phyloP scores from a whole-genome alignment of 495 filamentous ascomycete genomes.

The Melanomma pulvis-pyrius region DNA sequence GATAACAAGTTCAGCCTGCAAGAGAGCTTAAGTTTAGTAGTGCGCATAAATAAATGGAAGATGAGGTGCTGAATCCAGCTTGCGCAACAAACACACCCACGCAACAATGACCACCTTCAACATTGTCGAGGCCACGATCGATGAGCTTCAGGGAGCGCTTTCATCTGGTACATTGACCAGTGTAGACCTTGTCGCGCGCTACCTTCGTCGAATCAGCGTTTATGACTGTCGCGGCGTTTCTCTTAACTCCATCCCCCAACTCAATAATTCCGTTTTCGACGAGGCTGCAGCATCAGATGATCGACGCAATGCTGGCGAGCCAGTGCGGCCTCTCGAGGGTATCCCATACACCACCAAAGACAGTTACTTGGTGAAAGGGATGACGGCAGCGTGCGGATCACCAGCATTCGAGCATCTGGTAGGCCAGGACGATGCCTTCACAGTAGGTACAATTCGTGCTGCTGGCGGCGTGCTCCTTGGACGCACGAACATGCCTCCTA shows the following conservation, averaged over 20 bases:
- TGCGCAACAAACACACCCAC: neutral
- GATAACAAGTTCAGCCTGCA: no score
- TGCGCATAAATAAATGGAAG: no score
- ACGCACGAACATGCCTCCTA: conserved; percentile 46
- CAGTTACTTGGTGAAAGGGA: conserved; percentile 42
- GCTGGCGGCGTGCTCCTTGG: conserved; percentile 45
- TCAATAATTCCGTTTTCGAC: conserved; percentile 44
- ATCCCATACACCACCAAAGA: conserved; percentile 48
- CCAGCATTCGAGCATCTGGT: conserved; percentile 41
- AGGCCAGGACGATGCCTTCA: conserved; percentile 40
- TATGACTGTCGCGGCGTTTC: conserved; percentile 36
- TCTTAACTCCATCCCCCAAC: conserved; percentile 43
- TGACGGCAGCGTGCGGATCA: conserved; percentile 45
- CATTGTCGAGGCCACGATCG: conserved; percentile 40
- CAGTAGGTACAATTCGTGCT: conserved; percentile 36
- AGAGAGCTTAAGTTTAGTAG: no score
- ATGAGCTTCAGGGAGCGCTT: conserved; percentile 35
- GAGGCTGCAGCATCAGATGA: conserved; percentile 44
- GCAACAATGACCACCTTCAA: conserved; percentile 11
- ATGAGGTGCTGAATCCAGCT: no score
- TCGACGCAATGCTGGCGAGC: conserved; percentile 30
- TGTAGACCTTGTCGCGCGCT: conserved; percentile 36
- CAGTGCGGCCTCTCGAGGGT: conserved; percentile 36
- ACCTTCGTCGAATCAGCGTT: conserved; percentile 37
- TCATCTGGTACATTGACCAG: conserved; percentile 30